These are phyloP conservation scores for Kurtzmaniella quercitrusa DNA, from an alignment of 1,139 yeast species.

Conservation along the genomic window DNA sequence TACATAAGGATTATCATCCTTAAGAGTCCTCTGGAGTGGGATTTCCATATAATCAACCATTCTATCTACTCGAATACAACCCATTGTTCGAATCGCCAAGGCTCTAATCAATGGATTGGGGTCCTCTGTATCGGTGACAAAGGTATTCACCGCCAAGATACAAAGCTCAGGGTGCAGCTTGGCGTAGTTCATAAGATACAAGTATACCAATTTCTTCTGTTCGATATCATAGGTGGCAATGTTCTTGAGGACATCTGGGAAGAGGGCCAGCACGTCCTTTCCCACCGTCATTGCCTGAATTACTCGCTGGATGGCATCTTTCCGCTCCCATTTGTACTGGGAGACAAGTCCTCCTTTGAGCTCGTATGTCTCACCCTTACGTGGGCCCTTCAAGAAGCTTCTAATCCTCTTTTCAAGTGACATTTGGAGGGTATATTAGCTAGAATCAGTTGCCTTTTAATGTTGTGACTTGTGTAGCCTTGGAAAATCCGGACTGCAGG, in stretches of 20 bases:
- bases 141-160: slow-evolving; percentile 94
- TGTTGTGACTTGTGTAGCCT: not conserved
- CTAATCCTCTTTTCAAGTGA: slow-evolving; percentile 43
- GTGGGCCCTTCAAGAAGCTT: slow-evolving; percentile 42
- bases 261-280: slow-evolving; percentile 92
- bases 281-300: slow-evolving; percentile 99
- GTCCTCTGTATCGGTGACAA: slow-evolving; percentile 94
- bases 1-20: slow-evolving; percentile 95
- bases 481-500: not conserved
- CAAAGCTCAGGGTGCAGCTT: slow-evolving; percentile 94
- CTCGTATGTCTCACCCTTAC: slow-evolving; percentile 79
- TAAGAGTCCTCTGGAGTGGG: slow-evolving; percentile 78
- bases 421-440: slow-evolving; percentile 17
- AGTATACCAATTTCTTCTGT: slow-evolving; percentile 91
- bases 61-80: slow-evolving; percentile 91
- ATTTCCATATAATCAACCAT: slow-evolving; percentile 93
- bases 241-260: slow-evolving; percentile 94
- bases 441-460: not conserved
- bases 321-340: slow-evolving; percentile 89
- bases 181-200: slow-evolving; percentile 96
- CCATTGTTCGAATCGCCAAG: slow-evolving; percentile 97
- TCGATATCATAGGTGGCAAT: slow-evolving; percentile 96
- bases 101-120: slow-evolving; percentile 96
- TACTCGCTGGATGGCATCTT: slow-evolving; percentile 94
- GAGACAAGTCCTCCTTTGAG: slow-evolving; percentile 87